Conservation (phyloP, 768 basidiomycete species). For the Phylloporus scabripes region DNA sequence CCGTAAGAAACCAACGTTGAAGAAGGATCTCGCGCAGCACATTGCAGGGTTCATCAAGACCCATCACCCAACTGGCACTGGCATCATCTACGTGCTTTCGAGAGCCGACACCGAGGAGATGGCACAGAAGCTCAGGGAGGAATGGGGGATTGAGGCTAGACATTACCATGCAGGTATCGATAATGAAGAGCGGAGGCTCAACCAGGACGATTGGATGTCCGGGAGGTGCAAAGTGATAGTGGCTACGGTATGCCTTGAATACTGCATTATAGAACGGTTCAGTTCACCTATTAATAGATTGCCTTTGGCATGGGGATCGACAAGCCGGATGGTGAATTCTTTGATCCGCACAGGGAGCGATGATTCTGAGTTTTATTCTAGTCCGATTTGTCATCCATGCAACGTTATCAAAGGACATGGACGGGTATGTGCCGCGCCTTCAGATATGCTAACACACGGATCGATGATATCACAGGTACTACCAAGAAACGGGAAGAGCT, state of each 20-base stretch:
- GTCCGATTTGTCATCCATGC: conserved; percentile 93
- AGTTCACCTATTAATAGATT: conserved; percentile 43
- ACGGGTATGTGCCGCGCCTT: conserved; percentile 50
- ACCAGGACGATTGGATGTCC: conserved; percentile 69
- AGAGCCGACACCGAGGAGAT: conserved; percentile 75
- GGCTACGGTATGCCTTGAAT: conserved; percentile 63
- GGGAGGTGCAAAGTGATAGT: conserved; percentile 78
- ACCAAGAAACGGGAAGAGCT: conserved; percentile 96
- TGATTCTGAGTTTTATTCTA: conserved; percentile 25
- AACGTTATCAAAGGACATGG: conserved; percentile 74
- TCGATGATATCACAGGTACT: conserved; percentile 48
- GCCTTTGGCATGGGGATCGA: conserved; percentile 99
- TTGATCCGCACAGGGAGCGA: neutral
- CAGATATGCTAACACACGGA: neutral
- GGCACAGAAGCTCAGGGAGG: conserved; percentile 59
- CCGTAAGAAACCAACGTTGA: conserved; percentile 41
- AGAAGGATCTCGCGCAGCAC: conserved; percentile 44
- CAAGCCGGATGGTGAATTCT: conserved; percentile 60
- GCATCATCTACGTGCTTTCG: conserved; percentile 81
- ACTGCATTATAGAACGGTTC: neutral
- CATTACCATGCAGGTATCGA: conserved; percentile 86
- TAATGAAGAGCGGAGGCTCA: conserved; percentile 52
- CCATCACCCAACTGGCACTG: conserved; percentile 53
- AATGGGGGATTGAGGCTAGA: conserved; percentile 52
- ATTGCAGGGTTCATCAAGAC: conserved; percentile 66